phyloP scores from a whole-genome alignment of 257 asterid genomes.

The Capsicum baccatum region DNA sequence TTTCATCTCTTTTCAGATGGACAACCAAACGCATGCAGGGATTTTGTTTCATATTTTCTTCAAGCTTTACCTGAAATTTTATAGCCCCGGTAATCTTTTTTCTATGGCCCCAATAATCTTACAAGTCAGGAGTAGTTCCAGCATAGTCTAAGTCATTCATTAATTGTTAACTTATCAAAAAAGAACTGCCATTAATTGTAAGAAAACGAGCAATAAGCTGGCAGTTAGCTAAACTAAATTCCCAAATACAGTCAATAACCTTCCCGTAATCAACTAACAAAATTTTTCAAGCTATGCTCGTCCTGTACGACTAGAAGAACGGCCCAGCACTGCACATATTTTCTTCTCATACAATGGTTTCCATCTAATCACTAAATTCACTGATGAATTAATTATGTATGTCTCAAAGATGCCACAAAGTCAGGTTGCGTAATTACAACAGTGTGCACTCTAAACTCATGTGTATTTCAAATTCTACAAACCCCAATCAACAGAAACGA shows the following conservation, averaged over 20 bases:
- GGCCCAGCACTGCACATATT: background rate
- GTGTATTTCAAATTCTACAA: background rate
- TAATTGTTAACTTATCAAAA: background rate
- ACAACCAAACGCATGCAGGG: conserved; percentile 10
- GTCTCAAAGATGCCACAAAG: conserved; percentile 14
- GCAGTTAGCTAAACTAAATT: background rate
- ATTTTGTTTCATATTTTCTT: conserved; percentile 21
- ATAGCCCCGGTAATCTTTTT: background rate
- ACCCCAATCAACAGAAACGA: background rate
- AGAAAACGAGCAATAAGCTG: background rate
- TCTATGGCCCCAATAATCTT: background rate
- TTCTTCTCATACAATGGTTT: background rate
- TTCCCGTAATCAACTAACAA: conserved; percentile 1
- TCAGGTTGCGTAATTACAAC: conserved; percentile 15
- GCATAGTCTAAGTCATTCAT: background rate
- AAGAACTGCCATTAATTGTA: background rate
- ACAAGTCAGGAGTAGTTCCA: conserved; percentile 3
- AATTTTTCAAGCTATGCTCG: background rate
- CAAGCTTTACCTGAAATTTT: background rate
- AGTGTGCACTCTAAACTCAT: background rate
- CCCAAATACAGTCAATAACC: background rate
- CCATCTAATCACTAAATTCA: background rate
- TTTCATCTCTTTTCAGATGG: conserved; percentile 6
- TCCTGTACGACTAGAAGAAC: conserved; percentile 5
- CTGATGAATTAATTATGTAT: background rate